A percentile compares a stretch with the other conserved stretches of the same genome.
phyloP scores from a whole-genome alignment of 768 basidiomycete genomes.

The Amanita fuliginea region DNA sequence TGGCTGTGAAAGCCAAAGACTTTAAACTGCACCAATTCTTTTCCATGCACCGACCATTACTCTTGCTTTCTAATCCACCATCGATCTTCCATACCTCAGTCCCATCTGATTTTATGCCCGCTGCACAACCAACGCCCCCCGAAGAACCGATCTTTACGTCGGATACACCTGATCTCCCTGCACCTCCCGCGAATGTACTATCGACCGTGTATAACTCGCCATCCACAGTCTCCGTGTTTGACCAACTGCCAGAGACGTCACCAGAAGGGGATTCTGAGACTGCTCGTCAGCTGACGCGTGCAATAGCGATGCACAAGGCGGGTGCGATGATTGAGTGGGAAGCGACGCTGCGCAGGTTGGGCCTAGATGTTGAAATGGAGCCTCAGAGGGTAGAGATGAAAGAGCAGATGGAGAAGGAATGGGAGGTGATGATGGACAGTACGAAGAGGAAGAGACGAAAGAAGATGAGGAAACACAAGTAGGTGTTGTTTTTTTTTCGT shows the following conservation, averaged over 20 bases:
- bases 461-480: constrained; percentile 99
- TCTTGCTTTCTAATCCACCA: constrained; percentile 54
- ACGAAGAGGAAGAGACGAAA: constrained; percentile 75
- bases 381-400: constrained; percentile 39
- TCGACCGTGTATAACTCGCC: constrained; percentile 9
- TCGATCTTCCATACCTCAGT: constrained; percentile 33
- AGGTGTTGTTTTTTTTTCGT: constrained; percentile 25
- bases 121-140: not conserved
- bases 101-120: constrained; percentile 16
- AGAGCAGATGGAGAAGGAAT: constrained; percentile 45
- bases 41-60: constrained; percentile 67
- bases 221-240: constrained; percentile 7
- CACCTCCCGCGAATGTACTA: not conserved
- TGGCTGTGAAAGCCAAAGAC: constrained; percentile 50
- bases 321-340: constrained; percentile 62
- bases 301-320: constrained; percentile 57
- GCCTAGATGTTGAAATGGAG: constrained; percentile 42
- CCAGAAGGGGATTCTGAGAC: constrained; percentile 72
- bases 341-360: constrained; percentile 49
- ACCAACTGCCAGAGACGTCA: constrained; percentile 37
- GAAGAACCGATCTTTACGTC: constrained; percentile 1
- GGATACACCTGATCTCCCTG: not conserved
- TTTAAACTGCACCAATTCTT: constrained; percentile 82
- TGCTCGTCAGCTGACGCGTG: constrained; percentile 67
- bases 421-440: constrained; percentile 68